A percentile compares a stretch with the other conserved stretches of the same genome.
Conservation (phyloP, 2,329 filamentous ascomycete genomes). For the Dactylella cylindrospora region DNA sequence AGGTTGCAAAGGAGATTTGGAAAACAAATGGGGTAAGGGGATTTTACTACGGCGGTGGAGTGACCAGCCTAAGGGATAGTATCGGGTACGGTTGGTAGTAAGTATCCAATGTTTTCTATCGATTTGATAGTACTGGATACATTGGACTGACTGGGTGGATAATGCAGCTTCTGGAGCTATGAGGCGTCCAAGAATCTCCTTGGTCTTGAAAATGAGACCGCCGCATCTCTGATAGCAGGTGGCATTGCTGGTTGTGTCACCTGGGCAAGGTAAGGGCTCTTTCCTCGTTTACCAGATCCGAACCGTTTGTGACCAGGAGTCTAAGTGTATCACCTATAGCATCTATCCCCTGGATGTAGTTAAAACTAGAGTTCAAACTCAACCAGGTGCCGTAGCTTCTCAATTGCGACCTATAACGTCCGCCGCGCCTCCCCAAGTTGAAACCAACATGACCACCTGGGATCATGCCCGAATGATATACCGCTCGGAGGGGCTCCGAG, state of each 20-base stretch:
- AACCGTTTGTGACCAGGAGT: not conserved
- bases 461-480: slow-evolving; percentile 69
- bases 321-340: slow-evolving; percentile 3
- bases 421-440: no score
- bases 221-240: slow-evolving; percentile 69
- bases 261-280: slow-evolving; percentile 65
- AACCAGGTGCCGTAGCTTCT: slow-evolving; percentile 53
- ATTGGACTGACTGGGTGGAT: no score
- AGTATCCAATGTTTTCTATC: slow-evolving; percentile 47
- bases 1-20: slow-evolving; percentile 65
- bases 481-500: slow-evolving; percentile 60
- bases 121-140: not conserved
- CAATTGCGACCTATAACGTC: slow-evolving; percentile 47
- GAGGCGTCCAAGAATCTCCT: slow-evolving; percentile 67
- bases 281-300: not conserved
- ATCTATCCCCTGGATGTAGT: slow-evolving; percentile 90
- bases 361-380: slow-evolving; percentile 87
- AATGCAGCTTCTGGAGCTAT: slow-evolving; percentile 77
- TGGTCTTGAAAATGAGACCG: slow-evolving; percentile 53
- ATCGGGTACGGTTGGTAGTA: slow-evolving; percentile 95
- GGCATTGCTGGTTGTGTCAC: slow-evolving; percentile 83
- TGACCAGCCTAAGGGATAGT: slow-evolving; percentile 80
- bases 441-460: slow-evolving; percentile 62
- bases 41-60: slow-evolving; percentile 75
- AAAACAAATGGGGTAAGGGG: slow-evolving; percentile 64